Percentiles rank a stretch among this genome's conserved stretches.
These are phyloP conservation scores for Amanita molliuscula DNA, from an alignment of 768 basidiomycete genomes.

Conservation along the genomic window DNA sequence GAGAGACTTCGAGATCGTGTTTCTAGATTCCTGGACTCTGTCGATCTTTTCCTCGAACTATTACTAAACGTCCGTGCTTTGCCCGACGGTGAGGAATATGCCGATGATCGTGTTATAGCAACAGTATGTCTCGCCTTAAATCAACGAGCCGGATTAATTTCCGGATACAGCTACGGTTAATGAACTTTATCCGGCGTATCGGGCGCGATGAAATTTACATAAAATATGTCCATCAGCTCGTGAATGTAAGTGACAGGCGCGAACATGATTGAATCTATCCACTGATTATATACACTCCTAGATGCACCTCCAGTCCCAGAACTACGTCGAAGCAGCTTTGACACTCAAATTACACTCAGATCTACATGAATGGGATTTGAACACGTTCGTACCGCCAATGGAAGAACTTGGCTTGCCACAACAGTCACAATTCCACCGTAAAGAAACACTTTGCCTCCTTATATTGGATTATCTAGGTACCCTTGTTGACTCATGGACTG, in stretches of 20 bases:
- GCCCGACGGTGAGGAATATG: conserved; percentile 88
- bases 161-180: conserved; percentile 56
- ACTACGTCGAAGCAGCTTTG: conserved; percentile 87
- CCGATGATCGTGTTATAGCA: conserved; percentile 90
- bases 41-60: conserved; percentile 88
- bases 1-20: conserved; percentile 70
- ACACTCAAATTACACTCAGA: conserved; percentile 93
- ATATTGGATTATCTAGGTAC: conserved; percentile 90
- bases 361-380: conserved; percentile 83
- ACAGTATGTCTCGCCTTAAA: conserved; percentile 41
- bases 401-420: conserved; percentile 84
- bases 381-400: conserved; percentile 75
- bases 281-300: conserved; percentile 18
- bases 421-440: conserved; percentile 89
- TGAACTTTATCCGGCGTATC: conserved; percentile 90
- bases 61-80: conserved; percentile 79
- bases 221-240: conserved; percentile 92
- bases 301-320: conserved; percentile 85
- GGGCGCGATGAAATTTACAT: conserved; percentile 91
- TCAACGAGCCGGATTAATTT: conserved; percentile 9
- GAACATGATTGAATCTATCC: background rate
- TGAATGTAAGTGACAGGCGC: conserved; percentile 50
- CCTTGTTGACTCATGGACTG: conserved; percentile 10
- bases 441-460: conserved; percentile 83
- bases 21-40: conserved; percentile 74